Evolutionary conservation across 345 rosid genomes (phyloP), one percentile per base, ranked within the genome.

Genomic region (Pugionium cornutum): DNA sequence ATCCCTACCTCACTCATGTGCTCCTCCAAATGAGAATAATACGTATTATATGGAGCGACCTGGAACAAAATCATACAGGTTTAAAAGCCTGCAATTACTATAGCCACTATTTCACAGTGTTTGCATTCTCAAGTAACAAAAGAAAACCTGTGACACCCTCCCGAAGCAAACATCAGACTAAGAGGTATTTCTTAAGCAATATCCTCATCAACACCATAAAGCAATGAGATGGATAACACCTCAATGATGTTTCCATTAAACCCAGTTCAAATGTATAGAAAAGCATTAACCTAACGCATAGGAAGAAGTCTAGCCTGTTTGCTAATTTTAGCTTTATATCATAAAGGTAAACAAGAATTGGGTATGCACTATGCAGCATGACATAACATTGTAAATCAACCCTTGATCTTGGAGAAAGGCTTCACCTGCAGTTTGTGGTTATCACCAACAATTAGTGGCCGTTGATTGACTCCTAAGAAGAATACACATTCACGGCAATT

Each of bases 41-140:
- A 91, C 42, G 98, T 86, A 79, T 95, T 95, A 66, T 91, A 95
- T 42, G 98, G 98, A 52, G 96, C 98, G 71, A 95, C 96, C 99
- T 95, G 80, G 61, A 55, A 63, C 64, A 63, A 55, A 63, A 51
- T 46, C 53, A 65, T 49, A 53, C 5, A 68, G 25, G 32, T 37
- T 11, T 3, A 32, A 6, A 37, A 26, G 5, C 45, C 29, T 42
- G 54, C 25, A 58, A 9, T 43, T 63, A 52, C 62, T 9, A 9
- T 35, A 50, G 49, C 25, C 42, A 58, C 9, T 50, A 42, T 48
- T 46, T 46, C 6, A 48, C 27, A 6, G 4, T 40, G 32, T 37
- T 26, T 30, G 25, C 11, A 34, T 27, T 41, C 9, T 51, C 32
- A 29, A 49, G 42, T 37, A n/a, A 28, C 11, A 50, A 35, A 64